Percentiles rank a stretch among this genome's conserved stretches.
These are phyloP conservation scores for Penicillium bialowiezense DNA, from an alignment of 495 filamentous ascomycete genomes.

Conservation along the genomic window DNA sequence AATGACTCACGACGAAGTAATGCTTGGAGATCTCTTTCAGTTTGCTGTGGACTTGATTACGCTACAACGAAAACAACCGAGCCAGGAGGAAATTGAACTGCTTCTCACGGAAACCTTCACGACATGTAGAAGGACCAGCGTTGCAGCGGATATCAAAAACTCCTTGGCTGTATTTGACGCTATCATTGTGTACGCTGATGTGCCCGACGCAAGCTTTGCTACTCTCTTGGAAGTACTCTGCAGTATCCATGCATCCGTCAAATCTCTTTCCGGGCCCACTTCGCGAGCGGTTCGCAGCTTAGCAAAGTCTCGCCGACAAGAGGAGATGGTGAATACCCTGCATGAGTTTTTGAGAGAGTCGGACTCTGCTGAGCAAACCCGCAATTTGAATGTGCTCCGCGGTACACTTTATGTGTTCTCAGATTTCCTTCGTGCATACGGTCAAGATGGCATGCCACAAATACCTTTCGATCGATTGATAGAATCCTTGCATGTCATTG, in stretches of 20 bases:
- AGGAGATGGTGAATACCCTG: conserved; percentile 63
- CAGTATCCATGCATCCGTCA: conserved; percentile 74
- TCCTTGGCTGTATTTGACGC: conserved; percentile 75
- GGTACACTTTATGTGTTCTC: conserved; percentile 68
- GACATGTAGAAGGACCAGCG: conserved; percentile 73
- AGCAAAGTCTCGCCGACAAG: conserved; percentile 74
- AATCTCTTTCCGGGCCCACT: conserved; percentile 63
- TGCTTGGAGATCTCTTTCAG: conserved; percentile 65
- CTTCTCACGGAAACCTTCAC: conserved; percentile 66
- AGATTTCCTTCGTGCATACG: conserved; percentile 52
- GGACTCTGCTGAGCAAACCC: conserved; percentile 38
- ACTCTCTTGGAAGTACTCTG: conserved; percentile 77
- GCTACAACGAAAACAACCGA: conserved; percentile 75
- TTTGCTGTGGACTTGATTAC: conserved; percentile 79
- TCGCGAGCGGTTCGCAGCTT: conserved; percentile 76
- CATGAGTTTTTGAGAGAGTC: conserved; percentile 59
- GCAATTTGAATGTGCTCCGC: conserved; percentile 61
- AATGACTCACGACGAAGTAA: conserved; percentile 57
- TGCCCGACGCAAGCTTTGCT: conserved; percentile 65
- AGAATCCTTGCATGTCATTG: conserved; percentile 56
- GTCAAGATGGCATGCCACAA: conserved; percentile 61
- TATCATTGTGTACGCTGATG: conserved; percentile 72
- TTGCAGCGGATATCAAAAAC: conserved; percentile 69
- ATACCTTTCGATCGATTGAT: conserved; percentile 49
- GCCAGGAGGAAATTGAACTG: conserved; percentile 60